phyloP scores from a whole-genome alignment of 306 rosid species.

The Ammopiptanthus mongolicus region DNA sequence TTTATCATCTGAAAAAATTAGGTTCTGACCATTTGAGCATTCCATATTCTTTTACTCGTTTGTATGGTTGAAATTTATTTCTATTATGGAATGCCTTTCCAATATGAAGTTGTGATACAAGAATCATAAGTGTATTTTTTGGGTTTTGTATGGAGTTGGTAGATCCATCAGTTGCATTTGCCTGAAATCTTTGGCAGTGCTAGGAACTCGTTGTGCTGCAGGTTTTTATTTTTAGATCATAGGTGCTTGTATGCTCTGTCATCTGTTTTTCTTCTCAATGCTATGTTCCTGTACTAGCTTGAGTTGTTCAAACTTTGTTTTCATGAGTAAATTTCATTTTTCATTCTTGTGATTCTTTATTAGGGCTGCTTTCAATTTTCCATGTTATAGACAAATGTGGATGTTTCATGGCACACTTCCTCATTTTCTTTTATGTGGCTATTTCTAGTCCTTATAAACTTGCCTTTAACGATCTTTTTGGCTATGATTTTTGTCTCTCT shows the following conservation, averaged over 20 bases:
- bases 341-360: background rate
- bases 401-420: background rate
- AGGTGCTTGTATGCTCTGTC: background rate
- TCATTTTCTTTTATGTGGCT: slow-evolving; percentile 1
- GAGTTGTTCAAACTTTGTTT: background rate
- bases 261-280: background rate
- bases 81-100: background rate
- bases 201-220: background rate
- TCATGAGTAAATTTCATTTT: background rate
- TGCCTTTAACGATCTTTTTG: slow-evolving; percentile 6
- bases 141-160: background rate
- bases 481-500: background rate
- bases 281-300: background rate
- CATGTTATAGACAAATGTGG: background rate
- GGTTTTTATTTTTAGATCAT: background rate
- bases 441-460: background rate
- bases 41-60: no score
- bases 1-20: no score
- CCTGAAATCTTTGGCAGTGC: background rate
- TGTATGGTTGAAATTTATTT: background rate
- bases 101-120: background rate
- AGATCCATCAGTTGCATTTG: background rate
- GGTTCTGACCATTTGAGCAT: no score
- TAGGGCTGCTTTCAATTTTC: background rate
- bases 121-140: background rate